phyloP scores from a whole-genome alignment of 345 rosid genomes.

The Bretschneidera sinensis region DNA sequence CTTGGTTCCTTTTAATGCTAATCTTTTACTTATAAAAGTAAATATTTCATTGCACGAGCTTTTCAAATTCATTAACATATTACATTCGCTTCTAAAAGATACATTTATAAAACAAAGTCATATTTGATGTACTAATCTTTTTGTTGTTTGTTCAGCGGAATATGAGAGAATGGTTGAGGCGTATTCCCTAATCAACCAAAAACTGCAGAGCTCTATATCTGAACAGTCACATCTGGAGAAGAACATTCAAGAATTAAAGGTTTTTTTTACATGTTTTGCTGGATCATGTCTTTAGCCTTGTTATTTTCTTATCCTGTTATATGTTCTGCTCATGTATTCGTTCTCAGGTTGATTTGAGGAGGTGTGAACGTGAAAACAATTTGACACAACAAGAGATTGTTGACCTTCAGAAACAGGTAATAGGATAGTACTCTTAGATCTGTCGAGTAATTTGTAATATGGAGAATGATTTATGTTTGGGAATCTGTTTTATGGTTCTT shows the following conservation, averaged over 20 bases:
- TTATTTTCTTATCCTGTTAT: constrained; percentile 13
- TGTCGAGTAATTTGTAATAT: background rate
- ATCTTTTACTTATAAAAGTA: too few species aligned
- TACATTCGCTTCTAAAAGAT: too few species aligned
- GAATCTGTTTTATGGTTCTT: too few species aligned
- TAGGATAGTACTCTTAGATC: background rate
- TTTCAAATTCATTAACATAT: too few species aligned
- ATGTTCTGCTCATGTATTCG: constrained; percentile 2
- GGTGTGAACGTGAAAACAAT: constrained; percentile 65
- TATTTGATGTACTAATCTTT: background rate
- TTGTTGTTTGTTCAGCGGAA: constrained; percentile 55
- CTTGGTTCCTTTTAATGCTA: too few species aligned
- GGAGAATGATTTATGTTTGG: too few species aligned
- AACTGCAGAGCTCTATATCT: constrained; percentile 62
- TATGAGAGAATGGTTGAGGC: constrained; percentile 87
- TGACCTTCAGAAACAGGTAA: constrained; percentile 86
- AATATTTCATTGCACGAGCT: too few species aligned
- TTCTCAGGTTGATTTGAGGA: constrained; percentile 70
- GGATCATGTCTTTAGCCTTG: background rate
- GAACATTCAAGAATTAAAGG: constrained; percentile 72
- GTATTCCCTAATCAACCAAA: constrained; percentile 63
- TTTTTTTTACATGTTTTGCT: constrained; percentile 12
- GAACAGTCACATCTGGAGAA: constrained; percentile 74
- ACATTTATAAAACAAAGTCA: too few species aligned
- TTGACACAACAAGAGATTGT: constrained; percentile 71